phyloP scores from a whole-genome alignment of 2,329 filamentous ascomycete species.

The Rosellinia necatrix region DNA sequence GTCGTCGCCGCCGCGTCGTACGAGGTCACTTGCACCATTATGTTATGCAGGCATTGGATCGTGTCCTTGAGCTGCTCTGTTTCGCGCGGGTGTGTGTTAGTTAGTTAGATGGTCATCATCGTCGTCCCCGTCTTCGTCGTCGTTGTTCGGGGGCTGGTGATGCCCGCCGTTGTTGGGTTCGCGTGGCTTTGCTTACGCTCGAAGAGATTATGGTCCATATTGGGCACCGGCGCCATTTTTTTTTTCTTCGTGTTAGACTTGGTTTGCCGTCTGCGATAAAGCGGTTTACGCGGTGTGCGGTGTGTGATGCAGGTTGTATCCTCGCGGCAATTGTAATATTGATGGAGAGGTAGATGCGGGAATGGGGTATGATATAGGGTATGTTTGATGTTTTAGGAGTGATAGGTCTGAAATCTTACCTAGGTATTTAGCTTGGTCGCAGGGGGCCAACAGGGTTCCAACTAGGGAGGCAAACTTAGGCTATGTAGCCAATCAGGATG shows the following conservation, averaged over 20 bases:
- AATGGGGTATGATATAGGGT: no score
- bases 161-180: no score
- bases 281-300: not conserved
- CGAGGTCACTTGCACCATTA: slow-evolving; percentile 61
- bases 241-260: not conserved
- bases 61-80: slow-evolving; percentile 43
- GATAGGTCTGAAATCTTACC: no score
- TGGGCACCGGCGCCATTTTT: slow-evolving; percentile 24
- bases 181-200: slow-evolving; percentile 28
- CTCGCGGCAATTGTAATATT: no score
- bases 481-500: no score
- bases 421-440: no score
- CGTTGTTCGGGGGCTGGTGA: no score
- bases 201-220: slow-evolving; percentile 22
- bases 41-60: slow-evolving; percentile 43
- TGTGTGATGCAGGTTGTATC: not conserved
- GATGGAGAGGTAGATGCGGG: no score
- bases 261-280: not conserved
- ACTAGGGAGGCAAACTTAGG: no score
- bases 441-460: no score
- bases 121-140: no score
- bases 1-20: slow-evolving; percentile 51
- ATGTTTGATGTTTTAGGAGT: no score
- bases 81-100: not conserved
- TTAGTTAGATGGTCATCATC: not conserved